Conservation (phyloP, 2,329 filamentous ascomycete species). For the Aspergillus ruber region DNA sequence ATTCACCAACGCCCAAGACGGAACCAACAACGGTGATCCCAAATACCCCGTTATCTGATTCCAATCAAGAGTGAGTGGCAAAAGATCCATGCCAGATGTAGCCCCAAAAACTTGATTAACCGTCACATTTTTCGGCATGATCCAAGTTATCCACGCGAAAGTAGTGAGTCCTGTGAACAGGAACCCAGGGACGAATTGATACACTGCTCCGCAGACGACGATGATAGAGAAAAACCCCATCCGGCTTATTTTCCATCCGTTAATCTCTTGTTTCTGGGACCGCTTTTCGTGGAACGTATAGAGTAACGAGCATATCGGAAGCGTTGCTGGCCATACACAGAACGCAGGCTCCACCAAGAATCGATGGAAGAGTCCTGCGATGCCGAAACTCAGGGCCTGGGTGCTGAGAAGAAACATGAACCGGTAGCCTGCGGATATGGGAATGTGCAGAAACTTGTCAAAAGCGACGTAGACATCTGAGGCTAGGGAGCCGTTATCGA, state of each 20-base stretch:
- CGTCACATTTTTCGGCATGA: slow-evolving; percentile 18
- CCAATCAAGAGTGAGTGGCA: slow-evolving; percentile 39
- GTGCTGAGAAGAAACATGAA: slow-evolving; percentile 47
- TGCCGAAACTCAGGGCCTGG: slow-evolving; percentile 61
- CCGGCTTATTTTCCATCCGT: slow-evolving; percentile 32
- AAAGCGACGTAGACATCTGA: slow-evolving; percentile 14
- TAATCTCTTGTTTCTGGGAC: slow-evolving; percentile 34
- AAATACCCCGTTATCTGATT: slow-evolving; percentile 44
- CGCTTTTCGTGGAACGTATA: slow-evolving; percentile 25
- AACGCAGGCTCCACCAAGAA: slow-evolving; percentile 50
- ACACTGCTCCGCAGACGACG: slow-evolving; percentile 25
- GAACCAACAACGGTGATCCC: slow-evolving; percentile 58
- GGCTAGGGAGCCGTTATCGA: slow-evolving; percentile 8
- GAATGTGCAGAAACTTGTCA: slow-evolving; percentile 11
- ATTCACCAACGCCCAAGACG: slow-evolving; percentile 65
- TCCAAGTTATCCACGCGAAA: slow-evolving; percentile 26
- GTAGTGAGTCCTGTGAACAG: slow-evolving; percentile 24
- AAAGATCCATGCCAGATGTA: slow-evolving; percentile 22
- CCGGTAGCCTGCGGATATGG: slow-evolving; percentile 14
- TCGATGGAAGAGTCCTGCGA: slow-evolving; percentile 58
- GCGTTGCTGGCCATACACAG: slow-evolving; percentile 53
- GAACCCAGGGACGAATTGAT: slow-evolving; percentile 20
- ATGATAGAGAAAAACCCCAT: slow-evolving; percentile 24
- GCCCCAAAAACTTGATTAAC: slow-evolving; percentile 26
- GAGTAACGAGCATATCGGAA: slow-evolving; percentile 32